A percentile compares a stretch with the other conserved stretches of the same genome.
phyloP scores from a whole-genome alignment of 768 basidiomycete species.

The Gautieria morchelliformis region DNA sequence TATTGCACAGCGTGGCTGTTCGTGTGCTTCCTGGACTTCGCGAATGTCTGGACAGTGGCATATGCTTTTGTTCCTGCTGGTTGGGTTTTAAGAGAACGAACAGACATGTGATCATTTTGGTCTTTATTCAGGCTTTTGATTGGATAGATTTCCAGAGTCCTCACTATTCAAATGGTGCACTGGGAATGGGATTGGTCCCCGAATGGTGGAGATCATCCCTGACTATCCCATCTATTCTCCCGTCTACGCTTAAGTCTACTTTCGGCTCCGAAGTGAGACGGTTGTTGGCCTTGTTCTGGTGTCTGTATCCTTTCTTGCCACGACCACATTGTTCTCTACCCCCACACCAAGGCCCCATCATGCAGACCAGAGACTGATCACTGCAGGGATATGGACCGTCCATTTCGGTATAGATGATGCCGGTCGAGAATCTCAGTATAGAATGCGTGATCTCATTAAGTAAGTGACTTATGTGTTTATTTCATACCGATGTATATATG shows the following conservation, averaged over 20 bases:
- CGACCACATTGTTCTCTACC: conserved; percentile 45
- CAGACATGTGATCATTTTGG: conserved; percentile 44
- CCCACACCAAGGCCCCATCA: conserved; percentile 47
- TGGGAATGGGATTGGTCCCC: conserved; percentile 22
- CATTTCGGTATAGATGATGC: conserved; percentile 81
- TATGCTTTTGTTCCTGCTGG: conserved; percentile 89
- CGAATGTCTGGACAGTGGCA: conserved; percentile 75
- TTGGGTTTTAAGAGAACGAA: conserved; percentile 62
- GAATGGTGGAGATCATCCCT: neutral
- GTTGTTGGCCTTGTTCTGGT: conserved; percentile 22
- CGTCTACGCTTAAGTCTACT: neutral
- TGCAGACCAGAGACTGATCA: conserved; percentile 55
- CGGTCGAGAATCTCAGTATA: conserved; percentile 61
- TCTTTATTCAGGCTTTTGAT: neutral
- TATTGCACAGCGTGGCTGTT: conserved; percentile 50
- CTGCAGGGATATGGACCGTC: conserved; percentile 84
- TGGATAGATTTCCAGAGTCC: conserved; percentile 31
- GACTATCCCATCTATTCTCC: neutral
- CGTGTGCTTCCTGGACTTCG: conserved; percentile 53
- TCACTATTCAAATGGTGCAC: conserved; percentile 40
- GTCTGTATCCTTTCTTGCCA: conserved; percentile 39
- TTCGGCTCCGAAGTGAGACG: neutral
- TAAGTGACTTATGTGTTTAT: conserved; percentile 7
- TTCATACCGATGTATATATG: neutral
- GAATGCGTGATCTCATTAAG: conserved; percentile 46